These are phyloP conservation scores for Ogataea sp. DNA, from an alignment of 805 yeast species.

Conservation along the genomic window DNA sequence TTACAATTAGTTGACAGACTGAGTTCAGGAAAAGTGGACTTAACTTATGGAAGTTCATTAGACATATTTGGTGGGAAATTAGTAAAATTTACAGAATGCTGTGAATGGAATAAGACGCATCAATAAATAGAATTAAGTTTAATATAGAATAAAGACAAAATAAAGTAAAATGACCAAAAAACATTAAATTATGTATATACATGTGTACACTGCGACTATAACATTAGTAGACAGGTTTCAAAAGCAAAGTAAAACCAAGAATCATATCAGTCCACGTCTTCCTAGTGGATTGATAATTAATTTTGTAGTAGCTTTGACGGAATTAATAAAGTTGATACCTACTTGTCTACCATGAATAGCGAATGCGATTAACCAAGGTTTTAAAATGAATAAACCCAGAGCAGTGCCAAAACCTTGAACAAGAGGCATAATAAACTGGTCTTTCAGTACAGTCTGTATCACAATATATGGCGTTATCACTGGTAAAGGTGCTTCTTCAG, in stretches of 20 bases:
- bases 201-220: too few relatives aligned
- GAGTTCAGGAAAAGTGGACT: slow-evolving; percentile 78
- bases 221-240: too few relatives aligned
- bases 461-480: slow-evolving; percentile 39
- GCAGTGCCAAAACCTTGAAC: slow-evolving; percentile 46
- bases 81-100: slow-evolving; percentile 70
- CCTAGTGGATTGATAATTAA: too few relatives aligned
- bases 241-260: too few relatives aligned
- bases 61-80: slow-evolving; percentile 90
- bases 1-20: slow-evolving; percentile 54
- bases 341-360: slow-evolving; percentile 13
- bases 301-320: not conserved
- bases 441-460: slow-evolving; percentile 39
- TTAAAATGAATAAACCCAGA: slow-evolving; percentile 24
- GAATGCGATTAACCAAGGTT: slow-evolving; percentile 27
- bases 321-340: slow-evolving; percentile 7
- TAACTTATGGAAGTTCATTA: slow-evolving; percentile 87
- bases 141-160: not conserved
- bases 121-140: not conserved
- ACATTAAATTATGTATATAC: too few relatives aligned
- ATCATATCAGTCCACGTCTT: too few relatives aligned
- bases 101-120: slow-evolving; percentile 54
- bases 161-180: too few relatives aligned
- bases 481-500: slow-evolving; percentile 21
- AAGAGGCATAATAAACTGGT: slow-evolving; percentile 48